Base-by-base conservation (phyloP, 1,139 yeast genomes). In the Blastobotrys buckinghamii region DNA sequence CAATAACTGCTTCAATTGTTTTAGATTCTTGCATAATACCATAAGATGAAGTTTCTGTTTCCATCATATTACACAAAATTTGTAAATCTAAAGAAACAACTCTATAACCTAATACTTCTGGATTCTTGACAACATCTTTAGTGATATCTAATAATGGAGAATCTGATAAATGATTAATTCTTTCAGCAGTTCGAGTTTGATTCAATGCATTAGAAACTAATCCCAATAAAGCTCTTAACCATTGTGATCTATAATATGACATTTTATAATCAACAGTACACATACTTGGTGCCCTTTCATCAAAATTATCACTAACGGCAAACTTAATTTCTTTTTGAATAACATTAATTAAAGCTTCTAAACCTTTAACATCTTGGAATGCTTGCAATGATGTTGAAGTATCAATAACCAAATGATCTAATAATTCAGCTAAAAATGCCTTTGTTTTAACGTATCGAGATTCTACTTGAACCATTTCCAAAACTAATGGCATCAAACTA, bases 1-100 rank as follows among this genome's bases (percentile, higher is more conserved):
- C 75, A 45, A 89, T 64, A 36, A 89, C 74, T 1, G 79, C 70
- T 47, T 84, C 85, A 37, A 89, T 78, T 1, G 87, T 79, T 1
- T 80, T 78, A 0, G 95, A 85, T 63, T 90, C 97, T 45, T 79
- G 81, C 58, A 90, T 74, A 44, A 90, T 84, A 2, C 87, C 76
- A 60, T 77, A 89, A 3, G 96, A 88, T 0, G 97, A 88, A 2
- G 97, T 96, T 59, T 90, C 97, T 56, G 85, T 86, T 62, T 90
- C 94, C 43, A 90, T 80, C 55, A 89, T 86, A 32, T 78, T 78
- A 42, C 84, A 78, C 22, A 89, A 75, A 19, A 84, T 78, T 55
- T 81, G 85, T 35, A 90, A 67, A 0, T 88, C 76, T 17, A 78
- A 72, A 0, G 88, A 74, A 17, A 86, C 66, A n/a, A 87, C 68